Evolutionary conservation across 2,329 filamentous ascomycete genomes (phyloP), one percentile per base, ranked within the genome.

Genomic region (Trichoderma hamatum): DNA sequence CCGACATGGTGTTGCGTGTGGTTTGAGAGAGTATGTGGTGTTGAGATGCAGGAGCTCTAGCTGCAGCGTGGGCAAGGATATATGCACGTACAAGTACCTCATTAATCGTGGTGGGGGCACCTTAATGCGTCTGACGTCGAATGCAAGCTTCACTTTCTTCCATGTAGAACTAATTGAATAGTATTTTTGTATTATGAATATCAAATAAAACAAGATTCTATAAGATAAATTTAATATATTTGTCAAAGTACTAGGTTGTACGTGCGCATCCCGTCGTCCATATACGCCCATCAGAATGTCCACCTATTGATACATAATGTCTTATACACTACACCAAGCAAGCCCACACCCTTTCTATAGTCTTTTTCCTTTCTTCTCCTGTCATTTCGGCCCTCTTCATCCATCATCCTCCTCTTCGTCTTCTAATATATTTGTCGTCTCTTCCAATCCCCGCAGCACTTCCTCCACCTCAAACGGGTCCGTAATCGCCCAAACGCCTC

Each of bases 401-500:
- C 55, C 51, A 66, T 54, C 77, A 19, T 82, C 81, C 55, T 85
- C 83, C 49, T 87, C 85, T 34, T 85, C 83, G 52, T 87, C 85
- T 30, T 86, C 84, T 32, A 82, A 76, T 32, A 86, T 75, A 14
- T 75, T 77, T 52, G 85, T 89, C 11, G 89, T 92, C 76, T 90
- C 86, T 72, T 92, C 88, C 56, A 93, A 76, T 2, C 85, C 89
- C 70, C 81, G 84, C 49, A 93, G 77, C 55, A 90, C 87, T 71
- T 91, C 88, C 71, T 94, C 90, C 58, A 93, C 87, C 78, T 93
- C 91, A 67, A 84, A 86, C 10, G 94, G 93, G 77, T 94, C 90
- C 11, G 89, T 94, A 66, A 97, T 92, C 4, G 91, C 94, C 94
- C 94, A 97, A 0, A 97, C 94, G 2, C 95, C 95, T 60, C 94